A percentile compares a stretch with the other conserved stretches of the same genome.
Evolutionary conservation across 108 stramenopile genomes (phyloP).

Genomic region (Seminavis robusta): DNA sequence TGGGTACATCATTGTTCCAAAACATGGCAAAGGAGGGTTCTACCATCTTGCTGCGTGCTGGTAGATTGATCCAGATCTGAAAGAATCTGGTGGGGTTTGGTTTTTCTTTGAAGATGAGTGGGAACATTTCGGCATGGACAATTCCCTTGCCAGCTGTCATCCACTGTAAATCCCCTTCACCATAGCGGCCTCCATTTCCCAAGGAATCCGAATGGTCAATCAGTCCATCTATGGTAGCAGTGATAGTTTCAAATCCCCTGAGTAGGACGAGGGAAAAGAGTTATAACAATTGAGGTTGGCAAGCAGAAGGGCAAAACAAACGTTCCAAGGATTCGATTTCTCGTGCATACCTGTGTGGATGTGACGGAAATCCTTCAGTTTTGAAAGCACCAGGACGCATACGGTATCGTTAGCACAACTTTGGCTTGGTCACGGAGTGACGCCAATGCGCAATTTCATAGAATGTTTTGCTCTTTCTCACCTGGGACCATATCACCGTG

Average conservation of each 20-base stretch:
- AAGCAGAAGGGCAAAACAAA: too few species aligned
- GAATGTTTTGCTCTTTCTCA: too few species aligned
- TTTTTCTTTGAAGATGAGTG: conserved; percentile 31
- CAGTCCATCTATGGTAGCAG: conserved; percentile 64
- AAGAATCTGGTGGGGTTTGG: conserved; percentile 45
- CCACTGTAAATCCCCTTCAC: conserved; percentile 84
- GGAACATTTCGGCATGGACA: conserved; percentile 80
- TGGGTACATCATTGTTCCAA: conserved; percentile 62
- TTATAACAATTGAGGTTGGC: too few species aligned
- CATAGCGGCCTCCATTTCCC: conserved; percentile 70
- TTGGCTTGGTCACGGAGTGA: too few species aligned
- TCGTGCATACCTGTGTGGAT: too few species aligned
- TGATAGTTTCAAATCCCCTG: conserved; percentile 91
- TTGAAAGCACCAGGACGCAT: too few species aligned
- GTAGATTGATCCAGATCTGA: conserved; percentile 89
- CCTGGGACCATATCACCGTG: conserved; percentile 60
- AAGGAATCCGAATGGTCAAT: conserved; percentile 77
- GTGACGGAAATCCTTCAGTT: conserved; percentile 54
- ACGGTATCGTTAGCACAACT: too few species aligned
- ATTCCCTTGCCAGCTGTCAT: conserved; percentile 87
- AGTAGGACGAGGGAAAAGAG: too few species aligned
- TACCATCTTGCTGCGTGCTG: conserved; percentile 65
- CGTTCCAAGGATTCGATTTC: too few species aligned
- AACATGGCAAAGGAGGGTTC: conserved; percentile 77
- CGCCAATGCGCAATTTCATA: neutral